phyloP scores from a whole-genome alignment of 1,284 basidiomycete genomes.

The Hortiboletus rubellus region DNA sequence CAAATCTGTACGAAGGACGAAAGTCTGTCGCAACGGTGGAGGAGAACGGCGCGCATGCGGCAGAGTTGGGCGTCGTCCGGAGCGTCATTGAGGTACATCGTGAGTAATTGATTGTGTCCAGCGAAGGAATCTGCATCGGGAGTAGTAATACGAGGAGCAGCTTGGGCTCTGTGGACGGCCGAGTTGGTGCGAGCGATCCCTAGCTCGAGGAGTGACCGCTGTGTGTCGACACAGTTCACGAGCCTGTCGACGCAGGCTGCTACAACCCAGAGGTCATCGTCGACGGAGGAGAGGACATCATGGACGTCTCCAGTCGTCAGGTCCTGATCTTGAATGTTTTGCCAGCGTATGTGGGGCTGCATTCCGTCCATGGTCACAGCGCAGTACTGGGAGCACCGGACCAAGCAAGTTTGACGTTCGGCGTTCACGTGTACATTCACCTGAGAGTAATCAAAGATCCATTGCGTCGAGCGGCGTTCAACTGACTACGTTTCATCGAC shows the following conservation, averaged over 20 bases:
- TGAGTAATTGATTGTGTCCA: conserved; percentile 35
- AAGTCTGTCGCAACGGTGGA: conserved; percentile 63
- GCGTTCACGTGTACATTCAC: conserved; percentile 1
- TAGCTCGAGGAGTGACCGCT: conserved; percentile 58
- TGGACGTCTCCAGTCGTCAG: conserved; percentile 52
- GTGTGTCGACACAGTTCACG: conserved; percentile 54
- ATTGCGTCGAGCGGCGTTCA: conserved; percentile 17
- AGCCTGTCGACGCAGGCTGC: conserved; percentile 71
- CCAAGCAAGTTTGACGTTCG: not conserved
- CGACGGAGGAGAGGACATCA: conserved; percentile 49
- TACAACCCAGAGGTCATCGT: conserved; percentile 72
- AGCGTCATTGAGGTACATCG: conserved; percentile 51
- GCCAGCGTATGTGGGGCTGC: conserved; percentile 55
- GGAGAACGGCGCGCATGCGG: conserved; percentile 57
- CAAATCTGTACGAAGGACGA: conserved; percentile 67
- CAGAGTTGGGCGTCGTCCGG: conserved; percentile 64
- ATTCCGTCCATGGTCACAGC: conserved; percentile 14
- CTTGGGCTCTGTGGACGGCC: conserved; percentile 49
- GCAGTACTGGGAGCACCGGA: not conserved
- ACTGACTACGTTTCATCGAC: conserved; percentile 31
- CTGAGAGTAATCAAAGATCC: not conserved
- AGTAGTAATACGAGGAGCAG: conserved; percentile 28
- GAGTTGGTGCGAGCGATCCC: conserved; percentile 59
- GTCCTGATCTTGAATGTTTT: conserved; percentile 51
- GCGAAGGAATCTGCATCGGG: conserved; percentile 8